Percentiles rank a stretch among this genome's conserved stretches.
These are phyloP conservation scores for Dillenia turbinata DNA, from an alignment of 164 flowering plant genomes.

Conservation along the genomic window DNA sequence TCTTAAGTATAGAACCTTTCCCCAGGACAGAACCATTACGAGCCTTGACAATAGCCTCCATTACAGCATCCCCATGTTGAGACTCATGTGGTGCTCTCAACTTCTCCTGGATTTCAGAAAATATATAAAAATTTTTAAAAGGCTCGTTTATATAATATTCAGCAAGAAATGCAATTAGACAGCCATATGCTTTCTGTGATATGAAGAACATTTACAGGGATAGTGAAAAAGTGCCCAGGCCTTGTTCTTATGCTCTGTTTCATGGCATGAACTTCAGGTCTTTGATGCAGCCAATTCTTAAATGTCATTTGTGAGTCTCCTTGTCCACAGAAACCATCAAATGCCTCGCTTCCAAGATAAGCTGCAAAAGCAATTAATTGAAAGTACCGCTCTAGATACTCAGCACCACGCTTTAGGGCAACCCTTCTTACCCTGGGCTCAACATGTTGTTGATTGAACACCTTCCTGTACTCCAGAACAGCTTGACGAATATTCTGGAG, in stretches of 20 bases:
- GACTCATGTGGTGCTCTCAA: slow-evolving; percentile 76
- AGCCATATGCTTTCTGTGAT: too few relatives aligned
- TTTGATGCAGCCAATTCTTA: slow-evolving; percentile 83
- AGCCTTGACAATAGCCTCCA: slow-evolving; percentile 81
- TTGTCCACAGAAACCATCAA: slow-evolving; percentile 92
- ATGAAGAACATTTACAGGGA: slow-evolving; percentile 59
- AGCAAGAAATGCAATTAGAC: too few relatives aligned
- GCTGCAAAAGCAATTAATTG: slow-evolving; percentile 95
- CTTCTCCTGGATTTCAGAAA: slow-evolving; percentile 56
- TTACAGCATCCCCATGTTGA: slow-evolving; percentile 92
- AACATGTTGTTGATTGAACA: slow-evolving; percentile 84
- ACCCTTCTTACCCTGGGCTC: slow-evolving; percentile 89
- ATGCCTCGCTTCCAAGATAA: slow-evolving; percentile 92
- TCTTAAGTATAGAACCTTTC: slow-evolving; percentile 87
- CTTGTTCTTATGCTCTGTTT: slow-evolving; percentile 92
- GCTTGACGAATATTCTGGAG: slow-evolving; percentile 93
- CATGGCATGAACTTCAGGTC: slow-evolving; percentile 96
- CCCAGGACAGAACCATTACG: slow-evolving; percentile 94
- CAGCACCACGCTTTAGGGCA: slow-evolving; percentile 94
- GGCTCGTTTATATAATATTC: background rate
- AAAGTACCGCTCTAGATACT: slow-evolving; percentile 91
- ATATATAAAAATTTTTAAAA: slow-evolving; percentile 1
- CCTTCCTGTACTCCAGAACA: slow-evolving; percentile 79
- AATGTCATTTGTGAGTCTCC: slow-evolving; percentile 71
- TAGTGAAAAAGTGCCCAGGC: slow-evolving; percentile 85